Percentiles rank a stretch among this genome's conserved stretches.
These are phyloP conservation scores for Pelargonium fulgidum DNA, from an alignment of 441 rosid species.

Conservation along the genomic window DNA sequence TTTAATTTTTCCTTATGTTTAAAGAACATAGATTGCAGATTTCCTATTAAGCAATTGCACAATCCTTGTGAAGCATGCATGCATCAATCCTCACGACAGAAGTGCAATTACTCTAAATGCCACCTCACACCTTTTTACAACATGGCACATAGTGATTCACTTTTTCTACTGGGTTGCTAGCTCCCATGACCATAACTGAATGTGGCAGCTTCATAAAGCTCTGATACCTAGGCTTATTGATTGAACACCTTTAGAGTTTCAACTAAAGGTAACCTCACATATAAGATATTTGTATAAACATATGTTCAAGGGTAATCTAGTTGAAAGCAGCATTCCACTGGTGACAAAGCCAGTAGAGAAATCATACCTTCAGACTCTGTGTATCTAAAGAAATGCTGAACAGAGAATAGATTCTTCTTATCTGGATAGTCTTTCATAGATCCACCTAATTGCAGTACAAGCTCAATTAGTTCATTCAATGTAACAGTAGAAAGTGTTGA, in stretches of 20 bases:
- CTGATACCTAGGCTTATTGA: background rate
- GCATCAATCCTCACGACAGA: background rate
- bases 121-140: background rate
- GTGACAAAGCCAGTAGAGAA: constrained; percentile 6
- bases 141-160: background rate
- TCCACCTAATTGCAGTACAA: constrained; percentile 65
- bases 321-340: constrained; percentile 11
- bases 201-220: background rate
- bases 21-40: too few species aligned
- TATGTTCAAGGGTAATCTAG: background rate
- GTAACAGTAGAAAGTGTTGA: constrained; percentile 79
- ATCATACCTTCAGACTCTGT: constrained; percentile 88
- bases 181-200: background rate
- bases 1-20: too few species aligned
- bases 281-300: background rate
- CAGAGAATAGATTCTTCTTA: constrained; percentile 87
- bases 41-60: too few species aligned
- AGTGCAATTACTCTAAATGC: background rate
- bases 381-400: constrained; percentile 97
- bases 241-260: background rate
- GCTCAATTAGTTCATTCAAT: constrained; percentile 76
- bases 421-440: constrained; percentile 82
- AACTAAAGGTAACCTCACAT: background rate
- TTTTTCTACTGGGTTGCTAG: background rate
- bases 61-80: too few species aligned